A percentile compares a stretch with the other conserved stretches of the same genome.
Evolutionary conservation across 805 yeast species (phyloP).

Genomic region (Suhomyces sp.): DNA sequence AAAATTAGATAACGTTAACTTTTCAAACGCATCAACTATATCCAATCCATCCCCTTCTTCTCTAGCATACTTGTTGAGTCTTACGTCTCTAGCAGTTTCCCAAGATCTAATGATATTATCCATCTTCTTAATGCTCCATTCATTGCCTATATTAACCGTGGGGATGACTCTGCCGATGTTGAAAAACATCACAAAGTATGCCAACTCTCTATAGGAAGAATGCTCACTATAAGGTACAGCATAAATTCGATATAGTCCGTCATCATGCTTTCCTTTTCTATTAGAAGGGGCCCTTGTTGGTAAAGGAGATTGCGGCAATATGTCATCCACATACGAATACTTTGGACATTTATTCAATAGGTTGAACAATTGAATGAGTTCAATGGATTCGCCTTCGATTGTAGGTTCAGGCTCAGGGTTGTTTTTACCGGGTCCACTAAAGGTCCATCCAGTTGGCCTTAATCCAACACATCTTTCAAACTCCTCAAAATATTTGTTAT

Average conservation of each 20-base stretch:
- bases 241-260: constrained; percentile 44
- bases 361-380: constrained; percentile 8
- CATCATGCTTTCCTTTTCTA: constrained; percentile 21
- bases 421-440: constrained; percentile 20
- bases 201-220: constrained; percentile 80
- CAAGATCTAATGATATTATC: constrained; percentile 30
- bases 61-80: constrained; percentile 2
- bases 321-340: constrained; percentile 26
- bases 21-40: constrained; percentile 7
- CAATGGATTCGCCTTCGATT: background rate
- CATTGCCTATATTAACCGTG: constrained; percentile 60
- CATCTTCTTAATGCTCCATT: constrained; percentile 28
- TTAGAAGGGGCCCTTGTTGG: constrained; percentile 11
- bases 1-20: constrained; percentile 18
- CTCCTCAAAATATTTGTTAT: constrained; percentile 40
- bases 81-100: constrained; percentile 20
- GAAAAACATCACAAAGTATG: constrained; percentile 58
- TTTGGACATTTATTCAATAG: constrained; percentile 19
- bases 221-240: constrained; percentile 91
- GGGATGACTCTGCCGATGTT: constrained; percentile 61
- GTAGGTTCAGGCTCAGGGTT: constrained; percentile 7
- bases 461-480: constrained; percentile 69
- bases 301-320: constrained; percentile 28
- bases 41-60: background rate
- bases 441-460: constrained; percentile 92